Base-by-base conservation (phyloP, 805 yeast genomes). In the Cephaloascus fragrans region DNA sequence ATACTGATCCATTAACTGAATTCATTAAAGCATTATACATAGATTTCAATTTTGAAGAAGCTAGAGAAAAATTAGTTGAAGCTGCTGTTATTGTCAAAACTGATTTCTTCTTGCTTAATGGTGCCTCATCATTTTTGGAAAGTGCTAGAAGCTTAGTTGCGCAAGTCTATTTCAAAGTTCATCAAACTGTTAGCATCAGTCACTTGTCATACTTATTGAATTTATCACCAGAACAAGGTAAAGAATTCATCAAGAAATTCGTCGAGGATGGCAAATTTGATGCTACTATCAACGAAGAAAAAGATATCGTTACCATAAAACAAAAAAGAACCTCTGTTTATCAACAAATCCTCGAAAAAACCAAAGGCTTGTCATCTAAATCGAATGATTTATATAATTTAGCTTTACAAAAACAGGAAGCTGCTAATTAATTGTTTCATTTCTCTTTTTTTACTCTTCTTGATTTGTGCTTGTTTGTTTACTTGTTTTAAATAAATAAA, bases 311-410 rank as follows among this genome's bases (percentile, higher is more conserved):
- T 20, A 62, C 79, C 42, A 71, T 71, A 56, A 71, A 71, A 53
- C 77, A 75, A 46, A 73, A 76, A 41, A 58, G 66, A 17, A 68
- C 68, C 37, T 65, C 77, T 48, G 75, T 76, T 32, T 70, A 81
- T 61, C 87, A 83, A 47, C 82, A 79, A 46, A 73, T 83, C 32
- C 72, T 74, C 45, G 84, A 79, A 49, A 75, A 72, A 56, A 76
- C 83, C n/a, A 79, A 78, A 64, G 77, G 77, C 3, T 60, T 78
- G 49, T 69, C 75, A 28, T 77, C 72, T 62, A 71, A 75, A 50
- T 71, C 81, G 16, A 71, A 67, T 53, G 82, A 77, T 56, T 62
- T 75, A 35, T 64, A 76, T 45, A 67, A 69, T 40, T 66, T 68
- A 41, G 68, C 73, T 38, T 42, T 55, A 36, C 62, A 58, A 43